phyloP scores from a whole-genome alignment of 768 basidiomycete species.

The Trametopsis cervina region DNA sequence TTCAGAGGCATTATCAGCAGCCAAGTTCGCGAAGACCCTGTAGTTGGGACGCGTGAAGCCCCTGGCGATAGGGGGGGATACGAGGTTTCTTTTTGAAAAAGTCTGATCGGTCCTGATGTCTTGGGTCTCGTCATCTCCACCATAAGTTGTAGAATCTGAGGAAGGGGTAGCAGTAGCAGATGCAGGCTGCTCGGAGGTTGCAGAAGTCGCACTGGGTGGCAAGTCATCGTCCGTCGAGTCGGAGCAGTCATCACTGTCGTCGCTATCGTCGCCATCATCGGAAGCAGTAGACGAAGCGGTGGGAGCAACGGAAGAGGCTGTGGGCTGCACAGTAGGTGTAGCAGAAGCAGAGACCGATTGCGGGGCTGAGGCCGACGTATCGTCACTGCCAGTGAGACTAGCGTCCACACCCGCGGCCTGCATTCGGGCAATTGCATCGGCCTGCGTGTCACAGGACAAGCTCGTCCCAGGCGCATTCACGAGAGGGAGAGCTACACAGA shows the following conservation, averaged over 20 bases:
- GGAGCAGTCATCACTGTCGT: not conserved
- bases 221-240: no score
- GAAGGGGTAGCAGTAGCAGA: not conserved
- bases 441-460: slow-evolving; percentile 28
- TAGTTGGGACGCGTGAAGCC: not conserved
- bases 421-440: slow-evolving; percentile 29
- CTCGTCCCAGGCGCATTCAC: slow-evolving; percentile 33
- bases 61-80: not conserved
- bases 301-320: slow-evolving; percentile 2
- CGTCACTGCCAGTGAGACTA: slow-evolving; percentile 14
- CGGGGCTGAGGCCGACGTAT: not conserved
- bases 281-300: not conserved
- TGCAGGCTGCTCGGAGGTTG: not conserved
- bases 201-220: not conserved
- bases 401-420: slow-evolving; percentile 27
- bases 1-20: not conserved
- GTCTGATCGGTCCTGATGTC: not conserved
- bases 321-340: not conserved
- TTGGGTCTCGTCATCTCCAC: not conserved
- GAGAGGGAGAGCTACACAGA: slow-evolving; percentile 36
- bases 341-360: not conserved
- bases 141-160: not conserved
- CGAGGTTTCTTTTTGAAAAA: not conserved
- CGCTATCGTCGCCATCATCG: slow-evolving; percentile 6
- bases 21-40: not conserved